Evolutionary conservation across 352 stramenopile genomes (phyloP), one percentile per base, ranked within the genome.

Genomic region (Pythium aphanidermatum): DNA sequence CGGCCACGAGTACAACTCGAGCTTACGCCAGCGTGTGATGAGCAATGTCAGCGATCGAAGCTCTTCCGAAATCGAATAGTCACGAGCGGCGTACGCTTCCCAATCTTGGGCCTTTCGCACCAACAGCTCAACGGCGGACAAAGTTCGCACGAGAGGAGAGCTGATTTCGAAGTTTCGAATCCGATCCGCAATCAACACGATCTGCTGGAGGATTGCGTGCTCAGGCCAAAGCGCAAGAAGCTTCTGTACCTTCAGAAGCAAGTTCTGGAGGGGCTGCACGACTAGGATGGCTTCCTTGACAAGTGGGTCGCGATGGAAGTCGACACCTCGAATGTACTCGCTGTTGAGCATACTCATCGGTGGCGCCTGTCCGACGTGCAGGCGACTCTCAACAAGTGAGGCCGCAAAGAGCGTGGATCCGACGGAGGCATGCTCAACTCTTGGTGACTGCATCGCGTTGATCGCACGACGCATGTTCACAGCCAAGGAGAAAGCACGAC

Each of bases 1-100:
- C 3, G 87, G 84, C 97, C 97, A 99, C 55, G 90, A 98, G 43
- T 98, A 87, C 17, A 99, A 67, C 64, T 99, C 97, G 5, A 99
- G 68, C 46, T 98, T 98, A 44, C 97, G 82, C 97, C 97, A 99
- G 13, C 86, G 79, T 24, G 95, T 95, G 11, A 99, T 96, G 12
- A 99, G 68, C 7, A 71, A 66, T 24, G 90, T 97, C 4, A 99
- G 74, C 33, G 91, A 72, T 26, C 65, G 49, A 4, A 99, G 75
- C 52, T 98, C 74, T 16, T 84, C 76, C 5, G 86, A 80, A 17
- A 99, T 84, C 37, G 89, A 89, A 27, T 97, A 96, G 4, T 92
- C 70, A 6, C 81, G 69, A 20, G 95, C 94, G 9, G 96, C 94
- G 56, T 98, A 96, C 38, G 96, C 84, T 51, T 99, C 96, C 97